phyloP scores from a whole-genome alignment of 441 rosid species.

The Gossypium aridum region DNA sequence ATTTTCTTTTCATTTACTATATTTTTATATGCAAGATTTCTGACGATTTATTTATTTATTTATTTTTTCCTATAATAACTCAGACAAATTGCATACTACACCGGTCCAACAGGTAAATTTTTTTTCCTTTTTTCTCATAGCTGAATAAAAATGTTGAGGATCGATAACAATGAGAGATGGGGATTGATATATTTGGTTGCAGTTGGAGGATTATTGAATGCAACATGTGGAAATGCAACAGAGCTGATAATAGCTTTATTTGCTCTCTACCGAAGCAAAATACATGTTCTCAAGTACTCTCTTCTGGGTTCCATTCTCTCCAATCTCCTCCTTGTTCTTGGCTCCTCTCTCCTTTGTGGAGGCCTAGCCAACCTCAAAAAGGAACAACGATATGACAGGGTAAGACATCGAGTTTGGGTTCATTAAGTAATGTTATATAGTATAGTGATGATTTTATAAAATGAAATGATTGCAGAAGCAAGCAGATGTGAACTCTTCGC shows the following conservation, averaged over 20 bases:
- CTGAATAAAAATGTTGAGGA: not conserved
- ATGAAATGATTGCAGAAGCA: constrained; percentile 39
- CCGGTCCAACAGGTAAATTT: constrained; percentile 58
- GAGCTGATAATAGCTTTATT: constrained; percentile 58
- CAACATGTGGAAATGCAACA: constrained; percentile 67
- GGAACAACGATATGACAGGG: constrained; percentile 58
- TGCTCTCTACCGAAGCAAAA: constrained; percentile 43
- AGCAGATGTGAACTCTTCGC: constrained; percentile 51
- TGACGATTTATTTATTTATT: not conserved
- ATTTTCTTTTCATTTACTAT: not conserved
- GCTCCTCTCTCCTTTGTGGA: constrained; percentile 55
- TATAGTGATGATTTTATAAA: too few species aligned
- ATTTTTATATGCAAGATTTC: not conserved
- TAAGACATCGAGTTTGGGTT: constrained; percentile 12
- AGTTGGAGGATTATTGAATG: constrained; percentile 61
- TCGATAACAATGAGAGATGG: not conserved
- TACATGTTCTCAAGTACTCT: constrained; percentile 46
- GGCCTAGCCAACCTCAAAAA: constrained; percentile 46
- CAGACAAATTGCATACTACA: constrained; percentile 62
- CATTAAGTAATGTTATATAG: too few species aligned
- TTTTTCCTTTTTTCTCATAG: not conserved
- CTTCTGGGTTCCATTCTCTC: constrained; percentile 59
- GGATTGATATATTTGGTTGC: not conserved
- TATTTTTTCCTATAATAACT: not conserved
- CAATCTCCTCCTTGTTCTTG: constrained; percentile 71